Evolutionary conservation across 192 early-diverging fungal genomes (phyloP).

Genomic region (Chytriomyces sp.): DNA sequence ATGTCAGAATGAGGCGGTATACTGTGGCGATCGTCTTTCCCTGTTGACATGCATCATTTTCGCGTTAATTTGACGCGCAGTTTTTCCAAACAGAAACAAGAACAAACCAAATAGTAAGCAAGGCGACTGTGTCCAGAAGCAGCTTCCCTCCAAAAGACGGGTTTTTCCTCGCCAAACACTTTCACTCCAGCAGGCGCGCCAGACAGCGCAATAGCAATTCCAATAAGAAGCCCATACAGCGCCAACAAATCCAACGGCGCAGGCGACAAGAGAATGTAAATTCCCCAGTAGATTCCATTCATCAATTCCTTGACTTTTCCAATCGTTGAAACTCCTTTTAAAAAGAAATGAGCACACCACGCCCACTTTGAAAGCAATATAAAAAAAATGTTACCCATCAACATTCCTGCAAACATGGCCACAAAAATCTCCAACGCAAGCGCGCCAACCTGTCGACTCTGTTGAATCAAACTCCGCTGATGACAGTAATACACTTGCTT

Average conservation of each 20-base stretch:
- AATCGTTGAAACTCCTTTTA: constrained; percentile 26
- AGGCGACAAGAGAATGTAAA: constrained; percentile 49
- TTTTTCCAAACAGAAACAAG: constrained; percentile 8
- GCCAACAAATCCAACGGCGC: constrained; percentile 47
- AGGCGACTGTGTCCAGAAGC: constrained; percentile 47
- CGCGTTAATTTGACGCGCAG: constrained; percentile 1
- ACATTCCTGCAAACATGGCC: constrained; percentile 46
- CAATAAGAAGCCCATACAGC: constrained; percentile 44
- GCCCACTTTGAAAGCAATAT: neutral
- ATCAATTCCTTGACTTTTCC: constrained; percentile 48
- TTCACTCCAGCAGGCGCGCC: constrained; percentile 56
- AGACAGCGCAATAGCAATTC: constrained; percentile 46
- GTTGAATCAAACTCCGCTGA: constrained; percentile 47
- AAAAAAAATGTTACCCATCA: constrained; percentile 44
- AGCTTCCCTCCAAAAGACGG: constrained; percentile 59
- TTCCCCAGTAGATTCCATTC: constrained; percentile 46
- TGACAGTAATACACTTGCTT: constrained; percentile 49
- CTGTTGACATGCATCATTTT: constrained; percentile 11
- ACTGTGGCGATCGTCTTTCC: constrained; percentile 51
- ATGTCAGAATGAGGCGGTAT: constrained; percentile 48
- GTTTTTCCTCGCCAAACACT: constrained; percentile 56
- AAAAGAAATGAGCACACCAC: neutral
- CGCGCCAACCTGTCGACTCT: constrained; percentile 35
- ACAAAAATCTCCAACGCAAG: constrained; percentile 55
- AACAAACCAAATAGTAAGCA: constrained; percentile 37